Percentiles rank a stretch among this genome's conserved stretches.
Evolutionary conservation across 116 monocot species (phyloP).

Genomic region (Papilionanthe hybrid): DNA sequence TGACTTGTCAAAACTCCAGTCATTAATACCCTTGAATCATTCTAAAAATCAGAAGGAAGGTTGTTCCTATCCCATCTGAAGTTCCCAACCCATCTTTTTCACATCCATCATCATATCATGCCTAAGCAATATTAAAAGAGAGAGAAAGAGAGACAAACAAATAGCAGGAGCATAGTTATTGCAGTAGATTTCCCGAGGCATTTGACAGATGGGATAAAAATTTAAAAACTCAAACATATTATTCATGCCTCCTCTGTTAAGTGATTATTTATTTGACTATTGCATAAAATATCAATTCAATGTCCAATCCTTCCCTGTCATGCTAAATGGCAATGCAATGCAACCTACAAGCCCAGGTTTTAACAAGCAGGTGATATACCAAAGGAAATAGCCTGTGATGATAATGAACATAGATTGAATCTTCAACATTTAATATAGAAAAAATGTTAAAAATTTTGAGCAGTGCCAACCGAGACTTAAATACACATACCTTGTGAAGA

Average conservation of each 20-base stretch:
- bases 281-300: neutral
- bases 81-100: neutral
- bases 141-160: neutral
- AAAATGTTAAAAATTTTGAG: neutral
- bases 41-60: no score
- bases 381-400: neutral
- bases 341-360: neutral
- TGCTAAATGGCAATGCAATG: neutral
- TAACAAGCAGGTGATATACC: neutral
- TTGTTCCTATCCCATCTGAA: no score
- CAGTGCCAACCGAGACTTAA: neutral
- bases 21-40: neutral
- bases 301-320: neutral
- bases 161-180: neutral
- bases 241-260: neutral
- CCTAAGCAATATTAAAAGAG: neutral
- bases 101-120: neutral
- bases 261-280: neutral
- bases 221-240: neutral
- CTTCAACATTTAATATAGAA: neutral
- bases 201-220: neutral
- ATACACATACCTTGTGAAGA: conserved; percentile 44
- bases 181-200: neutral
- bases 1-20: neutral
- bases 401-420: neutral